Evolutionary conservation across 805 yeast genomes (phyloP).

Genomic region (Millerozyma miso): DNA sequence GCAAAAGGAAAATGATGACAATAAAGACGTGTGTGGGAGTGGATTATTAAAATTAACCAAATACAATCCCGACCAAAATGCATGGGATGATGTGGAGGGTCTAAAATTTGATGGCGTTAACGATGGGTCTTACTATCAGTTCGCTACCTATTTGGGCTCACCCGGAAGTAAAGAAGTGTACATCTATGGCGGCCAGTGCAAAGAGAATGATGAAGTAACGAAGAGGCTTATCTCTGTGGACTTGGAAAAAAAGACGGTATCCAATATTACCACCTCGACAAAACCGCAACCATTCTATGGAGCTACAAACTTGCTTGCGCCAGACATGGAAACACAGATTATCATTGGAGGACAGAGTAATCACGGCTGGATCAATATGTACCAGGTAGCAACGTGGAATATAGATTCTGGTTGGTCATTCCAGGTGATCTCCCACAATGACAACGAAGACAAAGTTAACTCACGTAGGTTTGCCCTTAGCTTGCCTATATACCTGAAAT

Average conservation of each 20-base stretch:
- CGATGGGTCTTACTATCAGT: slow-evolving; percentile 28
- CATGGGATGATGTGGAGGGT: slow-evolving; percentile 17
- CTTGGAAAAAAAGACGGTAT: slow-evolving; percentile 24
- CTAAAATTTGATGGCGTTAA: slow-evolving; percentile 18
- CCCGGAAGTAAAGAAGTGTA: slow-evolving; percentile 36
- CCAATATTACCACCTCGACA: slow-evolving; percentile 44
- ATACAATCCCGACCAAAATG: slow-evolving; percentile 13
- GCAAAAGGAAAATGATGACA: not conserved
- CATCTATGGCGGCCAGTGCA: slow-evolving; percentile 51
- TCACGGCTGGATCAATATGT: slow-evolving; percentile 67
- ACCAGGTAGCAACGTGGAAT: slow-evolving; percentile 72
- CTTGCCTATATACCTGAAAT: slow-evolving; percentile 48
- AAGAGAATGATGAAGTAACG: slow-evolving; percentile 22
- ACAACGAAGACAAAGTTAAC: slow-evolving; percentile 33
- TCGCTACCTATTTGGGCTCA: slow-evolving; percentile 41
- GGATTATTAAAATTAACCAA: slow-evolving; percentile 21
- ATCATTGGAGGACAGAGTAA: slow-evolving; percentile 64
- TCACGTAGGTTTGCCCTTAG: slow-evolving; percentile 51
- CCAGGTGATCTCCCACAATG: slow-evolving; percentile 22
- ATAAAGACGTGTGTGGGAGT: slow-evolving; percentile 19
- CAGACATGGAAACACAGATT: slow-evolving; percentile 43
- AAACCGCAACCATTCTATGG: slow-evolving; percentile 56
- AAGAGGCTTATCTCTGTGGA: slow-evolving; percentile 44
- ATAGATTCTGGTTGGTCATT: slow-evolving; percentile 66
- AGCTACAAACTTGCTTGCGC: slow-evolving; percentile 42